These are phyloP conservation scores for Polytolypa hystricis DNA, from an alignment of 2,329 filamentous ascomycete species.

Conservation along the genomic window DNA sequence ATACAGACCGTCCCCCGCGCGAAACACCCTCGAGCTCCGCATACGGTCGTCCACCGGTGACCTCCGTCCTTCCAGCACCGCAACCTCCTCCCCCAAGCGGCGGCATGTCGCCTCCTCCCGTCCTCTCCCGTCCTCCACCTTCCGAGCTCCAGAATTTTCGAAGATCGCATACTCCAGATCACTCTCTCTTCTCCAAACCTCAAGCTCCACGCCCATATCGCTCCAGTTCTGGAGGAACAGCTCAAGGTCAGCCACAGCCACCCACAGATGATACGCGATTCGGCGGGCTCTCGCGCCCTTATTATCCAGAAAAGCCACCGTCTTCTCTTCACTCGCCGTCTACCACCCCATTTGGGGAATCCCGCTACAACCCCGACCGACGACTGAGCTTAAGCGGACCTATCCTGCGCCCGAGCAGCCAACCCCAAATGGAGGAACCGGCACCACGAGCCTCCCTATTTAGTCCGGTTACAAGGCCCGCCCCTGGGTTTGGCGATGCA, in stretches of 20 bases:
- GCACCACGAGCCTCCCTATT: conserved; percentile 23
- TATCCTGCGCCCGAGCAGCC: conserved; percentile 32
- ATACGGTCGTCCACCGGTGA: conserved; percentile 35
- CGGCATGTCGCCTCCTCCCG: conserved; percentile 34
- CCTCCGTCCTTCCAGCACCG: conserved; percentile 14
- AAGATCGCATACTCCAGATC: conserved; percentile 64
- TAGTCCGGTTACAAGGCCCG: conserved; percentile 23
- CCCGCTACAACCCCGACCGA: conserved; percentile 24
- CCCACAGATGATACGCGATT: conserved; percentile 24
- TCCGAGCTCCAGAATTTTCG: conserved; percentile 53
- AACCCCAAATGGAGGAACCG: conserved; percentile 28
- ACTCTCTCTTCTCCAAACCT: conserved; percentile 41
- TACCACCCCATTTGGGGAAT: conserved; percentile 24
- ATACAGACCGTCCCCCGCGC: conserved; percentile 37
- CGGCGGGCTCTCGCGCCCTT: conserved; percentile 20
- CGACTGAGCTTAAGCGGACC: conserved; percentile 35
- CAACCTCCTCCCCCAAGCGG: conserved; percentile 16
- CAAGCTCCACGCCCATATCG: conserved; percentile 25
- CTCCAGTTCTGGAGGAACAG: conserved; percentile 25
- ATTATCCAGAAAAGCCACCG: conserved; percentile 25
- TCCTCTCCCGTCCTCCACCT: conserved; percentile 32
- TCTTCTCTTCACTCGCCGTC: conserved; percentile 25
- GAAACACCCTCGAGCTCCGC: conserved; percentile 36
- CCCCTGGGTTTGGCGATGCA: conserved; percentile 17
- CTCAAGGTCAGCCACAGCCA: conserved; percentile 9